Base-by-base conservation (phyloP, 2,329 filamentous ascomycete genomes). In the Daldinia sp. region DNA sequence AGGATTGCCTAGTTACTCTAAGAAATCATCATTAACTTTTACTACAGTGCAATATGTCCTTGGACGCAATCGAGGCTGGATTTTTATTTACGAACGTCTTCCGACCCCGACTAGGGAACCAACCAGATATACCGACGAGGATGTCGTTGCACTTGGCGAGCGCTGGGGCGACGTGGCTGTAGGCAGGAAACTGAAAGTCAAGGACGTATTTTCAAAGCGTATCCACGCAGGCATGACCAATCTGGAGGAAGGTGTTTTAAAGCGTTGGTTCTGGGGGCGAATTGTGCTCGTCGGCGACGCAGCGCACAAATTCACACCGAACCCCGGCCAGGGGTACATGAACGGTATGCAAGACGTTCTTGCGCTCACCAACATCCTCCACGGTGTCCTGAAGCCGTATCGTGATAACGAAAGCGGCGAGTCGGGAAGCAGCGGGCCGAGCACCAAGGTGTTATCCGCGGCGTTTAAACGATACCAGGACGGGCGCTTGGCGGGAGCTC, bases 231-330 rank as follows among this genome's bases (percentile, higher is more conserved):
- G 60, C 25, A 63, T 64, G 65, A 37, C 49, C 10, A 58, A 63
- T 25, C 58, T 71, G 11, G 61, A 60, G 15, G 69, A 71, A 51
- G 68, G 68, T 5, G 11, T 68, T 8, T 19, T 67, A 43, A 37
- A 62, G 35, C 59, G 54, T 32, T 68, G 62, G 63, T 27, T 30
- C 27, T 67, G 61, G 56, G 57, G 45, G 23, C 56, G 67, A 11
- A 43, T 68, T 2, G 67, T 63, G 4, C 61, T 70, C 11, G 60
- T 51, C 5, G 68, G 68, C 15, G 68, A 70, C 25, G 61, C 67
- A 8, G 49, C 49, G 6, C 66, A 65, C 49, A 70, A 68, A 48
- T 59, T 66, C 49, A 69, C 65, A 6, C 66, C 68, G 8, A 63
- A 62, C 23, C 29, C 32, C 23, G 68, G 68, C 2, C 49, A 56